Percentiles rank a stretch among this genome's conserved stretches.
These are phyloP conservation scores for Massarina eburnea DNA, from an alignment of 2,329 filamentous ascomycete genomes.

Conservation along the genomic window DNA sequence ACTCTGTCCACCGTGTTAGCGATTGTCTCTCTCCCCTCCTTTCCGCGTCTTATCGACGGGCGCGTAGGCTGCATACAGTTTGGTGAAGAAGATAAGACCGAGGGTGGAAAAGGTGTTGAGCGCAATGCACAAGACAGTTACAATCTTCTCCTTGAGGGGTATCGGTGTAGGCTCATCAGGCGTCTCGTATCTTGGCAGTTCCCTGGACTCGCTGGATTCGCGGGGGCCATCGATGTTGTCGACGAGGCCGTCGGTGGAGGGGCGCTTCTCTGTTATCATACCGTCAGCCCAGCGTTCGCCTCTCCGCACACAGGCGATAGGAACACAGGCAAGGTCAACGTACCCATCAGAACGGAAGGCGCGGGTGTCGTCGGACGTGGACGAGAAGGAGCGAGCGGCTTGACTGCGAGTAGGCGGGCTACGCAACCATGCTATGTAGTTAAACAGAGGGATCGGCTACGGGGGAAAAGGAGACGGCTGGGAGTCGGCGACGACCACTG, in stretches of 20 bases:
- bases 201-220: constrained; percentile 33
- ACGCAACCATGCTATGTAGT: constrained; percentile 5
- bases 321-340: not conserved
- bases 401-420: constrained; percentile 1
- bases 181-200: constrained; percentile 39
- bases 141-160: constrained; percentile 40
- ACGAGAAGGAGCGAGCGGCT: constrained; percentile 1
- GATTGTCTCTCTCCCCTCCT: not conserved
- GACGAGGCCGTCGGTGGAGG: constrained; percentile 42
- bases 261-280: constrained; percentile 38
- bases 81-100: constrained; percentile 49
- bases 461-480: not conserved
- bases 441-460: not conserved
- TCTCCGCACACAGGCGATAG: not conserved
- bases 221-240: constrained; percentile 39
- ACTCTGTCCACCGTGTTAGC: constrained; percentile 40
- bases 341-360: constrained; percentile 6
- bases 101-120: constrained; percentile 49
- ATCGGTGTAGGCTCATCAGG: constrained; percentile 26
- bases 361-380: not conserved
- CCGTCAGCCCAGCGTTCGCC: constrained; percentile 18
- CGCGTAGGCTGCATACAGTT: constrained; percentile 38
- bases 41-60: not conserved
- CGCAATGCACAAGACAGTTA: constrained; percentile 44
- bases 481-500: too few species aligned